Percentiles rank a stretch among this genome's conserved stretches.
Conservation (phyloP, 2,329 filamentous ascomycete genomes). For the Capronia americana region DNA sequence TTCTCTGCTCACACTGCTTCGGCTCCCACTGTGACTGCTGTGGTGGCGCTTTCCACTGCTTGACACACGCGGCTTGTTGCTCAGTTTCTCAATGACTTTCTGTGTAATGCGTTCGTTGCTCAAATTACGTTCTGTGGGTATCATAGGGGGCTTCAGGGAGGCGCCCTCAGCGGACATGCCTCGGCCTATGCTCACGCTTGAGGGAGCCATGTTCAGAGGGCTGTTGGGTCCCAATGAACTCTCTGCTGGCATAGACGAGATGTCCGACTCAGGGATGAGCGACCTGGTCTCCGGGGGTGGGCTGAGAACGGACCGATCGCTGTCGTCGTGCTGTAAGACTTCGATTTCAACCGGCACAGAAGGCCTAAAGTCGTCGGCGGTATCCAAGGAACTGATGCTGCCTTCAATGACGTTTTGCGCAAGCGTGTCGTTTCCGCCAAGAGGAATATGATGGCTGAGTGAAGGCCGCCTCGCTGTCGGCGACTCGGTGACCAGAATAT, state of each 20-base stretch:
- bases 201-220: constrained; percentile 43
- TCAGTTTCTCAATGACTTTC: constrained; percentile 72
- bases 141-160: constrained; percentile 64
- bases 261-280: constrained; percentile 75
- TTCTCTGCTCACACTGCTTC: constrained; percentile 51
- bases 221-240: constrained; percentile 67
- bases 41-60: constrained; percentile 50
- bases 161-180: constrained; percentile 47
- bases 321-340: constrained; percentile 70
- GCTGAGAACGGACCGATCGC: constrained; percentile 71
- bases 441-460: constrained; percentile 71
- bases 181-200: constrained; percentile 54
- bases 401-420: constrained; percentile 62
- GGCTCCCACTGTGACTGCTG: constrained; percentile 53
- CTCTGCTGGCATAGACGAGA: constrained; percentile 81
- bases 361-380: constrained; percentile 71
- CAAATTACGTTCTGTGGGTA: constrained; percentile 66
- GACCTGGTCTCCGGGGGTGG: constrained; percentile 67
- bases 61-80: constrained; percentile 55
- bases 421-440: constrained; percentile 52
- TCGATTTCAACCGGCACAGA: constrained; percentile 84
- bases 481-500: constrained; percentile 85
- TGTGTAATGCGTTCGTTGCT: constrained; percentile 72
- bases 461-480: constrained; percentile 74
- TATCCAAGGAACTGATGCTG: constrained; percentile 76